Percentiles rank a stretch among this genome's conserved stretches.
These are phyloP conservation scores for Candida freyschussii DNA, from an alignment of 1,139 yeast species.

Conservation along the genomic window DNA sequence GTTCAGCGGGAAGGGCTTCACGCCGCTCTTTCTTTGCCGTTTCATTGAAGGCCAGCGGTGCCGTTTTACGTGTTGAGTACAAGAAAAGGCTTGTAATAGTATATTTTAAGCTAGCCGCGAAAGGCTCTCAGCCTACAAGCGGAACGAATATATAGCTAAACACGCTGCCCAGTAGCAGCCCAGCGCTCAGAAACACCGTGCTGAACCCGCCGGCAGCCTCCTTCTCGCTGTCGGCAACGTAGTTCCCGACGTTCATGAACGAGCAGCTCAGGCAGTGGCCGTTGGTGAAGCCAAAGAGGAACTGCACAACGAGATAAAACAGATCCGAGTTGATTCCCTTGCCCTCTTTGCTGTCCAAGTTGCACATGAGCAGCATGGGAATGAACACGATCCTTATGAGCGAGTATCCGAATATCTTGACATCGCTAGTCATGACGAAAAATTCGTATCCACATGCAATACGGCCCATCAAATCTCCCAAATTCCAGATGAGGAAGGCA, in stretches of 20 bases:
- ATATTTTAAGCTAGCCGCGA: too few species aligned
- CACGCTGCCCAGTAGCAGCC: conserved; percentile 73
- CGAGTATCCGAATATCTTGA: conserved; percentile 45
- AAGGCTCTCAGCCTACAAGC: conserved; percentile 7
- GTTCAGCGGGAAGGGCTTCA: too few species aligned
- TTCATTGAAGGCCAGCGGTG: too few species aligned
- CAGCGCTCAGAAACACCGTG: conserved; percentile 67
- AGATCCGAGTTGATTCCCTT: conserved; percentile 48
- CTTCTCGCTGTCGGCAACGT: conserved; percentile 57
- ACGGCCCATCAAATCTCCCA: conserved; percentile 82
- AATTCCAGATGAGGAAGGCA: conserved; percentile 79
- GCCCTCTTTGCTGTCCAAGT: conserved; percentile 39
- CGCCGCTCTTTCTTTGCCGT: too few species aligned
- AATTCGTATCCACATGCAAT: conserved; percentile 51
- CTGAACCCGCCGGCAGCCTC: conserved; percentile 96
- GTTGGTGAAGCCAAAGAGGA: conserved; percentile 77
- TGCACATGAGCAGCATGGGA: conserved; percentile 68
- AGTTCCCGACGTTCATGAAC: conserved; percentile 72
- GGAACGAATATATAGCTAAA: conserved; percentile 62
- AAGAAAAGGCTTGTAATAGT: too few species aligned
- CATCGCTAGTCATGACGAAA: conserved; percentile 41
- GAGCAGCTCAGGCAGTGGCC: conserved; percentile 82
- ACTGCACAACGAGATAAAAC: conserved; percentile 64
- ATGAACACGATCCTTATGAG: conserved; percentile 49
- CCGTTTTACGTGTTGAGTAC: too few species aligned